These are phyloP conservation scores for Sanghuangporus sanghuang DNA, from an alignment of 1,284 basidiomycete genomes.

Conservation along the genomic window DNA sequence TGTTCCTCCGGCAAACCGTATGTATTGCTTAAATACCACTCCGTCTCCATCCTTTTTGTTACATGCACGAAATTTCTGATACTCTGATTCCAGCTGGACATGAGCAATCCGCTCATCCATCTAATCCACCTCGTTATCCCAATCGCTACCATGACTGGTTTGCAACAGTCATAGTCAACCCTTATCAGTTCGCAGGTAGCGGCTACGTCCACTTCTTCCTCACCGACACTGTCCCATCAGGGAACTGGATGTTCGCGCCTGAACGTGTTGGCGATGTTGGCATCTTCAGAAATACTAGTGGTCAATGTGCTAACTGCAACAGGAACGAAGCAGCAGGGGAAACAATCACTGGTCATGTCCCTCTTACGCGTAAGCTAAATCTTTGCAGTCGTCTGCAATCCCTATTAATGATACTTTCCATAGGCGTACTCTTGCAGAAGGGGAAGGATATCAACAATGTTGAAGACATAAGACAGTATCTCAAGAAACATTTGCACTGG, in stretches of 20 bases:
- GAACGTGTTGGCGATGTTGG: background rate
- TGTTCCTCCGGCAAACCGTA: background rate
- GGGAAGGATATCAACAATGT: background rate
- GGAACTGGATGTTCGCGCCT: background rate
- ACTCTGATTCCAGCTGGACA: background rate
- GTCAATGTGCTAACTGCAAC: constrained; percentile 1
- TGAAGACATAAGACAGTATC: background rate
- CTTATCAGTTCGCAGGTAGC: background rate
- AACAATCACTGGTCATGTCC: background rate
- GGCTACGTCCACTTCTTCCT: constrained; percentile 1
- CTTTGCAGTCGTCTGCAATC: background rate
- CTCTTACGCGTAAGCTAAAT: background rate
- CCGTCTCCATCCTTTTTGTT: background rate
- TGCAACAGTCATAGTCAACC: background rate
- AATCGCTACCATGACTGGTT: background rate
- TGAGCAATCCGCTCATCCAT: background rate
- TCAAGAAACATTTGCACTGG: background rate
- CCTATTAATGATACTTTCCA: background rate
- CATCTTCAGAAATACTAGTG: constrained; percentile 4
- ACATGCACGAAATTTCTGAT: background rate
- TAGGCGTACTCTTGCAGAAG: background rate
- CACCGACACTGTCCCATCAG: background rate
- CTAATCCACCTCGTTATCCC: background rate
- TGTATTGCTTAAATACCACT: background rate
- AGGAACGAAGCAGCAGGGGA: background rate